phyloP scores from a whole-genome alignment of 495 filamentous ascomycete species.

The Xanthoparmelia taractica region DNA sequence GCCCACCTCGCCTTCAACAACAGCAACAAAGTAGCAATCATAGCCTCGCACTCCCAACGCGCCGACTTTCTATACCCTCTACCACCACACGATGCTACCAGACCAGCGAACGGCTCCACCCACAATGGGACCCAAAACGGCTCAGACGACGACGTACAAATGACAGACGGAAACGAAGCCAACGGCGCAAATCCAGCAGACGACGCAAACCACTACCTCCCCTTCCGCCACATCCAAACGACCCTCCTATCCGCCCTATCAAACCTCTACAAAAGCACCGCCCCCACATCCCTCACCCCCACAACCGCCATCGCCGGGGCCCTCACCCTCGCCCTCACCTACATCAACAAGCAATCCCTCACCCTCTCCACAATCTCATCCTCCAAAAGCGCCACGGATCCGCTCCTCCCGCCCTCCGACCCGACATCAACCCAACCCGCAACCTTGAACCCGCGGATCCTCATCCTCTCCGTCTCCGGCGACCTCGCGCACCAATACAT shows the following conservation, averaged over 20 bases:
- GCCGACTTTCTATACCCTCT: conserved; percentile 84
- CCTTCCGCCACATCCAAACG: conserved; percentile 77
- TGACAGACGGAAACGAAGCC: conserved; percentile 33
- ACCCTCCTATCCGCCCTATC: conserved; percentile 65
- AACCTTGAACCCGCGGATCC: conserved; percentile 69
- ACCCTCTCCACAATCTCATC: conserved; percentile 28
- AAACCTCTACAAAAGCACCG: conserved; percentile 59
- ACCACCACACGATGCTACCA: conserved; percentile 23
- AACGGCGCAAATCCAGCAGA: conserved; percentile 25
- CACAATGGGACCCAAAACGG: conserved; percentile 13
- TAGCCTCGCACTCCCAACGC: conserved; percentile 77
- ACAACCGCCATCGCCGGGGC: conserved; percentile 86
- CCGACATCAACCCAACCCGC: conserved; percentile 36
- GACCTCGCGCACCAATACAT: conserved; percentile 88
- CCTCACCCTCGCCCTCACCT: conserved; percentile 76
- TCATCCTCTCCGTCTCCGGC: conserved; percentile 76
- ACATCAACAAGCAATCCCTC: conserved; percentile 62
- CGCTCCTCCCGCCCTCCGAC: conserved; percentile 34
- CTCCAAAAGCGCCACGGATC: conserved; percentile 27
- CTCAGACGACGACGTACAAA: conserved; percentile 36
- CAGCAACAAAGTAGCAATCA: conserved; percentile 84
- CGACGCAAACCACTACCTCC: conserved; percentile 78
- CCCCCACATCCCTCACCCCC: conserved; percentile 51
- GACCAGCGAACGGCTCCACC: conserved; percentile 24
- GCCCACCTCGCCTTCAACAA: conserved; percentile 89